Conservation (phyloP, 768 basidiomycete species). For the Rhizopogon sp. region DNA sequence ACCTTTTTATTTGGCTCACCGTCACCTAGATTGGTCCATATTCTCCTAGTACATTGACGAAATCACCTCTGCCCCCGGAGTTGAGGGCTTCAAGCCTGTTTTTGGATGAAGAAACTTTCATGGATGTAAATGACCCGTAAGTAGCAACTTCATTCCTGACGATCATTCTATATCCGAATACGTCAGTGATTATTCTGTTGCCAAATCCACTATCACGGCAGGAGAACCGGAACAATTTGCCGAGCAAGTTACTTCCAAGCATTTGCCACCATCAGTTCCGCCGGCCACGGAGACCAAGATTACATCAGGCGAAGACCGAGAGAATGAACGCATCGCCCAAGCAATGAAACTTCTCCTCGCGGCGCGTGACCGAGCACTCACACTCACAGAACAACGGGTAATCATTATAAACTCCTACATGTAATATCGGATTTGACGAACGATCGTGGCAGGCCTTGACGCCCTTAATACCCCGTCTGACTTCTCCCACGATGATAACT, state of each 20-base stretch:
- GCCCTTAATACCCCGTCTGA: constrained; percentile 42
- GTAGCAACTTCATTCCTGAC: constrained; percentile 10
- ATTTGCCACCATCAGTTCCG: not conserved
- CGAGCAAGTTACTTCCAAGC: constrained; percentile 3
- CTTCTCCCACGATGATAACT: constrained; percentile 50
- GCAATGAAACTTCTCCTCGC: constrained; percentile 65
- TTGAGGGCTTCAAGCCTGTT: constrained; percentile 67
- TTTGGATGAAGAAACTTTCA: constrained; percentile 59
- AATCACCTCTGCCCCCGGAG: constrained; percentile 72
- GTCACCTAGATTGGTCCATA: constrained; percentile 70
- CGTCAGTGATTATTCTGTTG: constrained; percentile 10
- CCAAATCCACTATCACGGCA: constrained; percentile 6
- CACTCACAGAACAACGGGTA: constrained; percentile 72
- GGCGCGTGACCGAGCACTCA: constrained; percentile 68
- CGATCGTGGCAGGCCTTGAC: constrained; percentile 38
- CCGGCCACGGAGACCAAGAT: constrained; percentile 16
- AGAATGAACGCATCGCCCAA: constrained; percentile 53
- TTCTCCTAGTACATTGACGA: constrained; percentile 68
- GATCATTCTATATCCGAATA: constrained; percentile 13
- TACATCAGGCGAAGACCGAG: constrained; percentile 48
- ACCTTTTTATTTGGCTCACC: constrained; percentile 6
- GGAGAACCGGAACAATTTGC: constrained; percentile 2
- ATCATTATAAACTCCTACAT: not conserved
- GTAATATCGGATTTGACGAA: not conserved
- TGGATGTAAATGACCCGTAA: constrained; percentile 41